Conservation (phyloP, 2,329 filamentous ascomycete genomes). For the Fusarium buharicum region DNA sequence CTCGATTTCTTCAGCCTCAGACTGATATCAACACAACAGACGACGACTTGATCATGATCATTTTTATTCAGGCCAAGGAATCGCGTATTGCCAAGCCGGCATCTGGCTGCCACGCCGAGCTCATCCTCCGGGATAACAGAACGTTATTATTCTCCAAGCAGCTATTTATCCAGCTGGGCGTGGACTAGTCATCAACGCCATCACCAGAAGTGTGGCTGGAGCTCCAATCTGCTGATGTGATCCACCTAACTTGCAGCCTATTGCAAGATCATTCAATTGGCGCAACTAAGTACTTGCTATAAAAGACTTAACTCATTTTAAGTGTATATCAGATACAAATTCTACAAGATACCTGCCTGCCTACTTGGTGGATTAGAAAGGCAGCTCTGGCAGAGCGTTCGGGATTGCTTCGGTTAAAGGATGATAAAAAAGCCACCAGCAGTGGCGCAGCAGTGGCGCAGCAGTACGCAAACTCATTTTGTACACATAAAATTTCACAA, state of each 20-base stretch:
- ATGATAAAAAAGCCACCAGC: background rate
- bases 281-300: no score
- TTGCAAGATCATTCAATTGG: no score
- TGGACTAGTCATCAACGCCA: background rate
- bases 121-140: background rate
- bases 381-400: background rate
- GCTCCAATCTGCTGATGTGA: no score
- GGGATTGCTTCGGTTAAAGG: background rate
- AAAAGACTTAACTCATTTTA: no score
- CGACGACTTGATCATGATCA: no score
- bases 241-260: no score
- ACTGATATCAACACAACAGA: background rate
- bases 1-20: background rate
- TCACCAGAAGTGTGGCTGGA: no score
- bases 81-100: slow-evolving; percentile 21
- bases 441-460: background rate
- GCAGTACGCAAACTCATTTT: background rate
- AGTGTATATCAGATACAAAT: no score
- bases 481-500: slow-evolving; percentile 1
- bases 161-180: background rate
- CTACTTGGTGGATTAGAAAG: no score
- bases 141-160: no score
- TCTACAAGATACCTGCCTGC: no score
- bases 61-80: background rate
- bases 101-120: slow-evolving; percentile 10